Conservation (phyloP, 768 basidiomycete genomes). For the Boletus rubescentipes region DNA sequence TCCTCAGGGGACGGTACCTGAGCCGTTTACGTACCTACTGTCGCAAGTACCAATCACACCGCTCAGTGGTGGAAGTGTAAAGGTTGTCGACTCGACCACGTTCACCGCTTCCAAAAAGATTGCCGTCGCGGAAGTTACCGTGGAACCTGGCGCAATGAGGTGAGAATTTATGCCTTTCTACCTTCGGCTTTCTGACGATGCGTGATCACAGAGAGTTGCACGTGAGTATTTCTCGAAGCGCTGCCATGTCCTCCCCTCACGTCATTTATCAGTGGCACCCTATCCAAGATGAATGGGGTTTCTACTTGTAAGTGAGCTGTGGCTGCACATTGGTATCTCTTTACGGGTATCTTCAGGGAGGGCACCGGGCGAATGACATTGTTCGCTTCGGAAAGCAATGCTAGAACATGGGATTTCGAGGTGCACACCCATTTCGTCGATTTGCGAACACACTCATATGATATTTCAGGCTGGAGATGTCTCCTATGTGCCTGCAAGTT, state of each 20-base stretch:
- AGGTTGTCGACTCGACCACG: slow-evolving; percentile 53
- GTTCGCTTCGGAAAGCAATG: slow-evolving; percentile 53
- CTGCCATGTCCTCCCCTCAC: neutral
- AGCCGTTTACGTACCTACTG: slow-evolving; percentile 49
- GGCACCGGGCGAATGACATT: slow-evolving; percentile 55
- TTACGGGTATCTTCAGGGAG: slow-evolving; percentile 36
- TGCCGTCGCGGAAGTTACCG: slow-evolving; percentile 51
- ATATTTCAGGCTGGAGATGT: slow-evolving; percentile 22
- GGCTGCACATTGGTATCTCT: neutral
- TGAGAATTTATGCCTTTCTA: slow-evolving; percentile 13
- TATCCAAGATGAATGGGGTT: slow-evolving; percentile 63
- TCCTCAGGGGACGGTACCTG: slow-evolving; percentile 39
- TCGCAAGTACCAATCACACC: slow-evolving; percentile 45
- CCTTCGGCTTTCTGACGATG: neutral
- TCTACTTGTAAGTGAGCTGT: slow-evolving; percentile 45
- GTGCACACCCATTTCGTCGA: slow-evolving; percentile 23
- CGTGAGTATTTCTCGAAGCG: slow-evolving; percentile 31
- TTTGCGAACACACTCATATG: neutral
- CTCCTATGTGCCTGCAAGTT: slow-evolving; percentile 12
- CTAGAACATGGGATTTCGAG: slow-evolving; percentile 59
- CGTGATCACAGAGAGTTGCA: slow-evolving; percentile 48
- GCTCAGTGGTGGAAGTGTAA: slow-evolving; percentile 53
- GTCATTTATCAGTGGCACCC: slow-evolving; percentile 59
- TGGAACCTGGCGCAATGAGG: slow-evolving; percentile 58
- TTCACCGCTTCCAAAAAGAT: slow-evolving; percentile 52